Evolutionary conservation across 371 early-diverging fungal genomes (phyloP).

Genomic region (Mucor irregularis): DNA sequence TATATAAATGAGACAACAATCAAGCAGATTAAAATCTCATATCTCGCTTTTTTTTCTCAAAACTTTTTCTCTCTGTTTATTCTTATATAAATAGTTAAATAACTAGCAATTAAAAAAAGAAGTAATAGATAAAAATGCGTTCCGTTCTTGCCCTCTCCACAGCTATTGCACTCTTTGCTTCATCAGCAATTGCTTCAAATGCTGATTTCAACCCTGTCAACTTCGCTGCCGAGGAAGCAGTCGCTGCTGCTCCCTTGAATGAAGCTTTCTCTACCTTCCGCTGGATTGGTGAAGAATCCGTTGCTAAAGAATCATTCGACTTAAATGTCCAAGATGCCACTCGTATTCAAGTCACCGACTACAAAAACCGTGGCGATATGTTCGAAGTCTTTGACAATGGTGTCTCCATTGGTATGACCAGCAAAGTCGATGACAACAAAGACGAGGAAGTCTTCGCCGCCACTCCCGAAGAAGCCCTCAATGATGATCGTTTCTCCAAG

Average conservation of each 20-base stretch:
- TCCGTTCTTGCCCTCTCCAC: constrained; percentile 17
- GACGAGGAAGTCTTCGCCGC: constrained; percentile 38
- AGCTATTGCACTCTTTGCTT: constrained; percentile 24
- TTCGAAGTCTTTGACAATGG: constrained; percentile 50
- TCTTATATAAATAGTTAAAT: no score
- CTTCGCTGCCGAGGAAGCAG: constrained; percentile 11
- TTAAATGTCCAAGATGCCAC: constrained; percentile 32
- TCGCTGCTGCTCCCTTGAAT: constrained; percentile 16
- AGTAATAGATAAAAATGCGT: constrained; percentile 16
- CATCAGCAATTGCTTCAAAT: constrained; percentile 24
- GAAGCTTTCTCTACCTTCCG: constrained; percentile 35
- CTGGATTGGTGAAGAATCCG: constrained; percentile 39
- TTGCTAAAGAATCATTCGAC: constrained; percentile 35
- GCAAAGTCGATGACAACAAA: constrained; percentile 22
- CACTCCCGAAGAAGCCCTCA: constrained; percentile 48
- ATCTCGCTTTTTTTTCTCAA: no score
- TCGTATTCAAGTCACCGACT: constrained; percentile 44
- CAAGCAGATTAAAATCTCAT: no score
- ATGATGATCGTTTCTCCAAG: constrained; percentile 40
- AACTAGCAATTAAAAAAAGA: no score
- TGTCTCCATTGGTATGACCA: constrained; percentile 34
- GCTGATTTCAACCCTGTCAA: constrained; percentile 22
- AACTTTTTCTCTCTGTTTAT: no score
- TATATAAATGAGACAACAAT: no score
- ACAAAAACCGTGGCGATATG: constrained; percentile 48